A percentile compares a stretch with the other conserved stretches of the same genome.
Evolutionary conservation across 2,329 filamentous ascomycete genomes (phyloP).

Genomic region (Alternaria gaisen): DNA sequence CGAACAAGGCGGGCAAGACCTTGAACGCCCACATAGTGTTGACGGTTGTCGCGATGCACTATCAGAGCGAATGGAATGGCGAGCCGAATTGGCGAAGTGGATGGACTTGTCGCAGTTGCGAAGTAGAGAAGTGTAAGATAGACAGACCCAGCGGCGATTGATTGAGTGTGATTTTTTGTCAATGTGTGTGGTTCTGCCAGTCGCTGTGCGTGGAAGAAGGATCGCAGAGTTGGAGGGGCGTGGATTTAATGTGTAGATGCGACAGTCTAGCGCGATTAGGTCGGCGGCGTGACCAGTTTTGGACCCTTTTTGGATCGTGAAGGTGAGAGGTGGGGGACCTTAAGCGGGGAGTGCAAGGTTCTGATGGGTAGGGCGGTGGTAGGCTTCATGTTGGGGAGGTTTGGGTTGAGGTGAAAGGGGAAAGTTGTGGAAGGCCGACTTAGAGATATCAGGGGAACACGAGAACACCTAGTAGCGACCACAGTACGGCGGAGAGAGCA

Average conservation of each 20-base stretch:
- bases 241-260: neutral
- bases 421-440: neutral
- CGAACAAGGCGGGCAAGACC: constrained; percentile 4
- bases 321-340: neutral
- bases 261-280: neutral
- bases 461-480: neutral
- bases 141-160: neutral
- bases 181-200: neutral
- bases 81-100: neutral
- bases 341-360: neutral
- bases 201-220: neutral
- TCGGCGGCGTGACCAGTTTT: neutral
- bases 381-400: neutral
- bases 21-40: constrained; percentile 8
- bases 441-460: neutral
- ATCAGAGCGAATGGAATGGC: neutral
- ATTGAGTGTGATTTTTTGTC: neutral
- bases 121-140: neutral
- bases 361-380: neutral
- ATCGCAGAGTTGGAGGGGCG: neutral
- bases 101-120: neutral
- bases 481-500: neutral
- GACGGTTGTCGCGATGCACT: neutral
- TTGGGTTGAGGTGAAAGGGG: neutral
- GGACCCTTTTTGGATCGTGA: neutral